phyloP scores from a whole-genome alignment of 345 rosid genomes.

The Hypericum androsaemum region DNA sequence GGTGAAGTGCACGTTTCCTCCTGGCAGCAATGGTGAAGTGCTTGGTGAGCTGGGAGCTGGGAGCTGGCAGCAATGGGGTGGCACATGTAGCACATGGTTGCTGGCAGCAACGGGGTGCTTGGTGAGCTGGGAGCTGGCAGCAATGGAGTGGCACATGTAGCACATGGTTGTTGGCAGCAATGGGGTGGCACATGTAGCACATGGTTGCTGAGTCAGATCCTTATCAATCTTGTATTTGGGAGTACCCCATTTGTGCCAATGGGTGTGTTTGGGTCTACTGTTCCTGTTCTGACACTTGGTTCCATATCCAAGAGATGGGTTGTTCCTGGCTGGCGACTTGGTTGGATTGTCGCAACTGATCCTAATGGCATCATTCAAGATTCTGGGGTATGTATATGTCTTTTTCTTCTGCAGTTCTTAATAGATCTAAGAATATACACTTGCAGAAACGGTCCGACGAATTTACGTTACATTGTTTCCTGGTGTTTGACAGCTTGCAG shows the following conservation, averaged over 20 bases:
- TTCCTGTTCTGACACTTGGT: constrained; percentile 46
- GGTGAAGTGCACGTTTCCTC: too few species aligned
- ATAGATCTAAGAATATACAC: background rate
- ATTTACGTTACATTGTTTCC: background rate
- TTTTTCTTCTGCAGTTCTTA: background rate
- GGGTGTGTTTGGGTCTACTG: constrained; percentile 44
- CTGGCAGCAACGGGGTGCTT: too few species aligned
- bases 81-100: too few species aligned
- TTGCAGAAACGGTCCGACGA: too few species aligned
- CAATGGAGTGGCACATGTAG: too few species aligned
- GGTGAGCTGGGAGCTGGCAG: too few species aligned
- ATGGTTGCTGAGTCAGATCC: too few species aligned
- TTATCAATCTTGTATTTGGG: constrained; percentile 43
- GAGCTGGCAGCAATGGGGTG: too few species aligned
- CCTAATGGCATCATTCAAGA: constrained; percentile 29
- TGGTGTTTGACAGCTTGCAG: constrained; percentile 17
- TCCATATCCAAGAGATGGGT: constrained; percentile 59
- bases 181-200: too few species aligned
- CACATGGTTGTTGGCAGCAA: too few species aligned
- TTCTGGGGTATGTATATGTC: constrained; percentile 23
- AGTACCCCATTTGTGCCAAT: constrained; percentile 38
- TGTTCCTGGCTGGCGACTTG: constrained; percentile 59
- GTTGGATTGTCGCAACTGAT: constrained; percentile 45
- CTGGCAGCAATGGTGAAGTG: too few species aligned
- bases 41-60: too few species aligned